phyloP scores from a whole-genome alignment of 2,329 filamentous ascomycete genomes.

The Alternaria hordeiaustralica region DNA sequence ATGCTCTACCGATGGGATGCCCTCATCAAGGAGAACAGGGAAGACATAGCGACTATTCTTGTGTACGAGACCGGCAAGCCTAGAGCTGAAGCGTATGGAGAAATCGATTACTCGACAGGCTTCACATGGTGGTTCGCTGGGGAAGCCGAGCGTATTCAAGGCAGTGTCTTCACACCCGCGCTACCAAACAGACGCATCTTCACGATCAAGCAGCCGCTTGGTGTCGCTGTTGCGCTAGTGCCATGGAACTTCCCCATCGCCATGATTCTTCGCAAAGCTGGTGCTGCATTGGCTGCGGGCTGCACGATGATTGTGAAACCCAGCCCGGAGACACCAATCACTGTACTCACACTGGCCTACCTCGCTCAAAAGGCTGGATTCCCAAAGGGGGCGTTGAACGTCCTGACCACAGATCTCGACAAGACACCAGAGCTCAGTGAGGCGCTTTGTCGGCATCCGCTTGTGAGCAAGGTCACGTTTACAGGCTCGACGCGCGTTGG shows the following conservation, averaged over 20 bases:
- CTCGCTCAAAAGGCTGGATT: slow-evolving; percentile 54
- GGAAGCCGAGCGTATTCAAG: slow-evolving; percentile 68
- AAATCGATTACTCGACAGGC: slow-evolving; percentile 61
- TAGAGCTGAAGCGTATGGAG: slow-evolving; percentile 58
- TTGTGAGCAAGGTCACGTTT: slow-evolving; percentile 68
- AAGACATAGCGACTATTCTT: slow-evolving; percentile 68
- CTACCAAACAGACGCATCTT: slow-evolving; percentile 69
- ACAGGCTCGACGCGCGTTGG: slow-evolving; percentile 65
- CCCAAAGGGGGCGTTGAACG: slow-evolving; percentile 65
- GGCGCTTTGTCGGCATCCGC: slow-evolving; percentile 62
- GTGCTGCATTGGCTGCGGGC: slow-evolving; percentile 72
- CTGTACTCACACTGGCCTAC: slow-evolving; percentile 46
- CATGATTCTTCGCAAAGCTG: slow-evolving; percentile 71
- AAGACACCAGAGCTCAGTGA: slow-evolving; percentile 63
- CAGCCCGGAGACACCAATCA: slow-evolving; percentile 51
- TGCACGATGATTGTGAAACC: slow-evolving; percentile 71
- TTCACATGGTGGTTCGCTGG: slow-evolving; percentile 66
- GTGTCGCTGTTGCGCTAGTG: slow-evolving; percentile 71
- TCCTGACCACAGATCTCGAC: slow-evolving; percentile 65
- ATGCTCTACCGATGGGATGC: slow-evolving; percentile 70
- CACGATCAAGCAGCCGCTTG: slow-evolving; percentile 77
- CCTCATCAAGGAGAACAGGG: slow-evolving; percentile 66
- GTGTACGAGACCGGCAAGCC: slow-evolving; percentile 66
- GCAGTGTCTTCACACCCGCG: slow-evolving; percentile 65
- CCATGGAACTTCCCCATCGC: slow-evolving; percentile 77